Conservation (phyloP, 306 rosid genomes). For the Hippophae tibetana region DNA sequence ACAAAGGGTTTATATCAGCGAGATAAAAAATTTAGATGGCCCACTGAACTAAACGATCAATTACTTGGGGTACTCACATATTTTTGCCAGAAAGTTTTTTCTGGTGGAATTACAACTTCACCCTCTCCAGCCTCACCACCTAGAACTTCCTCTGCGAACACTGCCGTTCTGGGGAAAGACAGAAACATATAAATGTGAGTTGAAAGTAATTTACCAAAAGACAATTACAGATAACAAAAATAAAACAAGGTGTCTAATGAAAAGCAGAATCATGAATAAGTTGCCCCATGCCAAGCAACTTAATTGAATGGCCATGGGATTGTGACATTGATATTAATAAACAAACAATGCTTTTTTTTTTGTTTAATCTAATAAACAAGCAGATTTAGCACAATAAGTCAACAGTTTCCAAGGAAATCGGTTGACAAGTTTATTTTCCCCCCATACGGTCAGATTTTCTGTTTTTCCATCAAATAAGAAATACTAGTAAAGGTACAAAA, state of each 20-base stretch:
- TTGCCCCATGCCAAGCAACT: too few species aligned
- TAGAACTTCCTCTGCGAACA: conserved; percentile 68
- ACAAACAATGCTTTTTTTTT: too few species aligned
- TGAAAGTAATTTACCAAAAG: background rate
- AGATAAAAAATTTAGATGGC: conserved; percentile 7
- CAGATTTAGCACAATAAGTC: background rate
- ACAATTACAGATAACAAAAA: too few species aligned
- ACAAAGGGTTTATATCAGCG: background rate
- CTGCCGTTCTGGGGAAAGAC: conserved; percentile 51
- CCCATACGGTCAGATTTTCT: background rate
- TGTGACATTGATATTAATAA: too few species aligned
- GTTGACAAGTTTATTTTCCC: background rate
- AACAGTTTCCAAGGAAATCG: background rate
- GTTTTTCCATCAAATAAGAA: background rate
- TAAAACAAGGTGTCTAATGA: too few species aligned
- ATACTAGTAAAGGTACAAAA: background rate
- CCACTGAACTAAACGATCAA: background rate
- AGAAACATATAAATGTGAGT: conserved; percentile 6
- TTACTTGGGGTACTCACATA: conserved; percentile 52
- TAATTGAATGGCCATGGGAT: too few species aligned
- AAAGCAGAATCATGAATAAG: too few species aligned
- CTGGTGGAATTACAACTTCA: conserved; percentile 57
- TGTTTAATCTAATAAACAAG: too few species aligned
- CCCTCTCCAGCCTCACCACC: conserved; percentile 67
- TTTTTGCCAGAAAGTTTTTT: conserved; percentile 90